Conservation (phyloP, 345 rosid genomes). For the Raphanus raphanistrum region DNA sequence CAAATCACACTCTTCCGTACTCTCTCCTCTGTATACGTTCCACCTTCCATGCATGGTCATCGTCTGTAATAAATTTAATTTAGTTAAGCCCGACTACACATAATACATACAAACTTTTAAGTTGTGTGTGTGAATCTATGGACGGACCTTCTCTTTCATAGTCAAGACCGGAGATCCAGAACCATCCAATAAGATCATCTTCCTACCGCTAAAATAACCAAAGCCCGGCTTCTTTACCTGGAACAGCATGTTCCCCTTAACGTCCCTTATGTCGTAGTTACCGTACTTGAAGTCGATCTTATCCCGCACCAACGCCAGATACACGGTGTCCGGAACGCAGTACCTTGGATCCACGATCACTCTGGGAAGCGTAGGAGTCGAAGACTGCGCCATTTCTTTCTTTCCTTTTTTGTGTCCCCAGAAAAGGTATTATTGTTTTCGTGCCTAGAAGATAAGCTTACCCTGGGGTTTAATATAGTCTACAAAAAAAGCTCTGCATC, state of each 20-base stretch:
- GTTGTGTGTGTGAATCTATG: neutral
- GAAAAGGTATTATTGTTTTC: conserved; percentile 4
- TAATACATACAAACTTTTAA: neutral
- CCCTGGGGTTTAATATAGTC: no score
- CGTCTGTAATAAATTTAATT: conserved; percentile 29
- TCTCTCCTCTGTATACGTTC: conserved; percentile 58
- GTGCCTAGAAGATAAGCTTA: no score
- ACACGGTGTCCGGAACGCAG: conserved; percentile 40
- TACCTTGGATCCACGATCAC: conserved; percentile 38
- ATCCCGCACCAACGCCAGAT: conserved; percentile 39
- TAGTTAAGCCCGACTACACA: neutral
- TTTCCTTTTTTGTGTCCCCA: neutral
- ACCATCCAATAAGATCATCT: conserved; percentile 32
- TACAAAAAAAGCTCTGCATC: no score
- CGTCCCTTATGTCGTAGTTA: conserved; percentile 43
- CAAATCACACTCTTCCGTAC: conserved; percentile 47
- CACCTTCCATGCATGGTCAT: conserved; percentile 48
- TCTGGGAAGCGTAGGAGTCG: no score
- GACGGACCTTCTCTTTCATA: conserved; percentile 41
- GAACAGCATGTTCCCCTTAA: conserved; percentile 40
- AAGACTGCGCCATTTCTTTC: conserved; percentile 25
- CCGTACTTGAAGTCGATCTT: conserved; percentile 34
- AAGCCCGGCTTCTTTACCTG: conserved; percentile 33
- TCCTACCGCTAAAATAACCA: conserved; percentile 36
- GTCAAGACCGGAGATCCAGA: conserved; percentile 39